These are phyloP conservation scores for Corallochytrium limacisporum DNA, from an alignment of 78 protist genomes.

Conservation along the genomic window DNA sequence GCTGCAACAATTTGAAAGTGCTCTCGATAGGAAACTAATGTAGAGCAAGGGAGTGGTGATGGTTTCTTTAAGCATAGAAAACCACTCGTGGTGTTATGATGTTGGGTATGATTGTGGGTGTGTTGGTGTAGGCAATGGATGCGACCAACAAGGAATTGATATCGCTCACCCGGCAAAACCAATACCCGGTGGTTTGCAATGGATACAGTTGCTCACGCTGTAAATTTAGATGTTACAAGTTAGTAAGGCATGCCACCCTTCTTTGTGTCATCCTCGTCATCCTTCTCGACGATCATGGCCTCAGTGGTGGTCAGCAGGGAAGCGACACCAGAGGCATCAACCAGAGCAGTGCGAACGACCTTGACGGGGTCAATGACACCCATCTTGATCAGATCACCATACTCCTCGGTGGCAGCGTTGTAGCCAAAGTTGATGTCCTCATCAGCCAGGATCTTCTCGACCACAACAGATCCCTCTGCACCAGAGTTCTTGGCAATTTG, in stretches of 20 bases:
- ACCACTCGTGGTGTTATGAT: too few relatives aligned
- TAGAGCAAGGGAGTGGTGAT: too few relatives aligned
- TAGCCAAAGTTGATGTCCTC: slow-evolving; percentile 58
- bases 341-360: slow-evolving; percentile 87
- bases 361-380: slow-evolving; percentile 99
- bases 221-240: not conserved
- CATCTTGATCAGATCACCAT: slow-evolving; percentile 72
- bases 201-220: too few relatives aligned
- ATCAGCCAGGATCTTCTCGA: slow-evolving; percentile 64
- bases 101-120: too few relatives aligned
- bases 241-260: not conserved
- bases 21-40: too few relatives aligned
- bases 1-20: too few relatives aligned
- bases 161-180: not conserved
- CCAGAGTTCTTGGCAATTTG: slow-evolving; percentile 90
- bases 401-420: slow-evolving; percentile 71
- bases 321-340: slow-evolving; percentile 76
- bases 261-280: slow-evolving; percentile 5
- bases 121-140: too few relatives aligned
- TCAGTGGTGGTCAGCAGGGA: slow-evolving; percentile 88
- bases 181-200: too few relatives aligned
- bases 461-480: slow-evolving; percentile 86
- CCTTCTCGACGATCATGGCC: slow-evolving; percentile 49
- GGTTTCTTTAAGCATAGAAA: too few relatives aligned
- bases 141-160: not conserved